Conservation (phyloP, 306 rosid genomes). For the Vicia faba region DNA sequence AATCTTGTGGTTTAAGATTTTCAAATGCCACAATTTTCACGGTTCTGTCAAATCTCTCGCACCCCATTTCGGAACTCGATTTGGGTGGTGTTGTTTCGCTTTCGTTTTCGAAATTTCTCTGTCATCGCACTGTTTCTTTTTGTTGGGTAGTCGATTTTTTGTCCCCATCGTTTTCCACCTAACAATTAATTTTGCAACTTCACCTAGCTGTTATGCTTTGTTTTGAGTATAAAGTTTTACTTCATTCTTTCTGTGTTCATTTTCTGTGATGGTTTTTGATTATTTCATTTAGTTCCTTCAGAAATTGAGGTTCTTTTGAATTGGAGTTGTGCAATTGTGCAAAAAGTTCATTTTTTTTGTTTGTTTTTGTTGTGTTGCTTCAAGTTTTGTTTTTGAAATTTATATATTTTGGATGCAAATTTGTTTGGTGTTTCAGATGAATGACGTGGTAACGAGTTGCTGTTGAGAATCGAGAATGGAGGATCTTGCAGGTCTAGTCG, state of each 20-base stretch:
- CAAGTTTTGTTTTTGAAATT: constrained; percentile 42
- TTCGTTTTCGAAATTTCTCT: constrained; percentile 33
- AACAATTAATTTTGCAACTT: constrained; percentile 37
- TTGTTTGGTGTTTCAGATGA: constrained; percentile 43
- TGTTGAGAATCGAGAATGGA: constrained; percentile 61
- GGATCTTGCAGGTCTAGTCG: constrained; percentile 70
- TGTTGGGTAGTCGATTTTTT: constrained; percentile 68
- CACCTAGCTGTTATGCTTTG: constrained; percentile 49
- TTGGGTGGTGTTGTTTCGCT: constrained; percentile 53
- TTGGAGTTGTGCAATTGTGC: constrained; percentile 37
- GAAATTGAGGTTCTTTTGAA: constrained; percentile 30
- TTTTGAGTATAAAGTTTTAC: constrained; percentile 62
- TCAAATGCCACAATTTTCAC: constrained; percentile 38
- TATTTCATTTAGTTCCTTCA: background rate
- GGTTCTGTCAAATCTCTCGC: constrained; percentile 28
- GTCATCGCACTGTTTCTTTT: constrained; percentile 35
- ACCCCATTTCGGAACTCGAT: constrained; percentile 37
- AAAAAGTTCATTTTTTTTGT: constrained; percentile 23
- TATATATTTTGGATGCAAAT: constrained; percentile 39
- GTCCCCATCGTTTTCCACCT: constrained; percentile 50
- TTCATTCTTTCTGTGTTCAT: constrained; percentile 48
- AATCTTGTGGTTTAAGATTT: constrained; percentile 7
- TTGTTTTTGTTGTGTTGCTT: constrained; percentile 26
- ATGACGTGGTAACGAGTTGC: constrained; percentile 44
- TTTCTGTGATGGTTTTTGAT: constrained; percentile 7